Evolutionary conservation across 169 alveolate species (phyloP).

Genomic region (Plasmodium gaboni): DNA sequence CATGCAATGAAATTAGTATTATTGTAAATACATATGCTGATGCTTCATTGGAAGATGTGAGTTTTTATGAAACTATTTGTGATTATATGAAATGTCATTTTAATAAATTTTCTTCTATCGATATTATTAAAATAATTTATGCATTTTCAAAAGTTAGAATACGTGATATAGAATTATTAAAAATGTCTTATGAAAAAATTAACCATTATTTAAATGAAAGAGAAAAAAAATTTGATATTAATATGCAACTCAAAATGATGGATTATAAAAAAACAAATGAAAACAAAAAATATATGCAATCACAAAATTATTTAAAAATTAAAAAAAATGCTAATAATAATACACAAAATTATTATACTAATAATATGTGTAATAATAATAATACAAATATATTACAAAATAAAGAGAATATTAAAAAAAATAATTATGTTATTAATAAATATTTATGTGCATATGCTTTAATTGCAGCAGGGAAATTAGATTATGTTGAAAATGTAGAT

Average conservation of each 20-base stretch:
- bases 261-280: not conserved
- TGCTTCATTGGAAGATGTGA: slow-evolving; percentile 70
- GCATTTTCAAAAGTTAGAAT: slow-evolving; percentile 70
- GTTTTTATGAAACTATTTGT: slow-evolving; percentile 74
- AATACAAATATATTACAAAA: not conserved
- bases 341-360: not conserved
- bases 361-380: not conserved
- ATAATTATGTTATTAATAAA: slow-evolving; percentile 35
- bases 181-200: slow-evolving; percentile 56
- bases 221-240: slow-evolving; percentile 16
- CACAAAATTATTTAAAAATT: not conserved
- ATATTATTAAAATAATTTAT: slow-evolving; percentile 47
- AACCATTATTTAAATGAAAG: slow-evolving; percentile 39
- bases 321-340: not conserved
- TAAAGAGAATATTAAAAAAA: not conserved
- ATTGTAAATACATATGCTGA: slow-evolving; percentile 75
- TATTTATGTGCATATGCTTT: slow-evolving; percentile 72
- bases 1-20: slow-evolving; percentile 44
- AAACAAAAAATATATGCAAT: not conserved
- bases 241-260: slow-evolving; percentile 1
- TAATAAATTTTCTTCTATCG: slow-evolving; percentile 32
- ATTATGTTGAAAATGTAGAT: slow-evolving; percentile 37
- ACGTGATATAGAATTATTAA: slow-evolving; percentile 41
- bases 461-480: slow-evolving; percentile 76
- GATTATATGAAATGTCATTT: slow-evolving; percentile 41